These are phyloP conservation scores for Dionaea muscipula DNA, from an alignment of 179 eudicot genomes.

Conservation along the genomic window DNA sequence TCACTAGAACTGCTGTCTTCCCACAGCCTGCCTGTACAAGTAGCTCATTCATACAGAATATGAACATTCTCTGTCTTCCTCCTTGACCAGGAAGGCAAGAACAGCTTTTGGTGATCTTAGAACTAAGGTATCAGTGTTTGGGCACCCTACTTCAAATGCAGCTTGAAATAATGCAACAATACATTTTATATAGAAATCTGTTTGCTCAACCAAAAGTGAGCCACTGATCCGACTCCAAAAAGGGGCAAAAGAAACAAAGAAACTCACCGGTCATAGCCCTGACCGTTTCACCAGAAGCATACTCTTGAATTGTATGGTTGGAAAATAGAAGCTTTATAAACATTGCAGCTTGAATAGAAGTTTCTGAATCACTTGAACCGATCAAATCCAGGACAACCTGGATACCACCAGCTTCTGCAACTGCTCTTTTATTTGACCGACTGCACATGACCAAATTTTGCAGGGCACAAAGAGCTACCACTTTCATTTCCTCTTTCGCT, in stretches of 20 bases:
- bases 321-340: conserved; percentile 81
- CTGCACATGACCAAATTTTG: conserved; percentile 93
- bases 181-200: background rate
- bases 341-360: conserved; percentile 90
- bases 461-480: conserved; percentile 89
- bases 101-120: background rate
- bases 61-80: too few relatives aligned
- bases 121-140: background rate
- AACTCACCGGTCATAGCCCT: conserved; percentile 82
- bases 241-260: background rate
- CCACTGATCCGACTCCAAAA: background rate
- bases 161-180: background rate
- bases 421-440: conserved; percentile 91
- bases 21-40: too few relatives aligned
- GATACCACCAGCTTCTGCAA: conserved; percentile 97
- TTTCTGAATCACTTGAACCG: conserved; percentile 83
- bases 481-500: conserved; percentile 99
- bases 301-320: conserved; percentile 90
- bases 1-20: too few relatives aligned
- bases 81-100: too few relatives aligned
- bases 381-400: conserved; percentile 86
- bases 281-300: conserved; percentile 96
- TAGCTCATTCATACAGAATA: too few relatives aligned
- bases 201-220: background rate
- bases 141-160: too few relatives aligned